Evolutionary conservation across 2,329 filamentous ascomycete genomes (phyloP).

Genomic region (Aureobasidium sp.): DNA sequence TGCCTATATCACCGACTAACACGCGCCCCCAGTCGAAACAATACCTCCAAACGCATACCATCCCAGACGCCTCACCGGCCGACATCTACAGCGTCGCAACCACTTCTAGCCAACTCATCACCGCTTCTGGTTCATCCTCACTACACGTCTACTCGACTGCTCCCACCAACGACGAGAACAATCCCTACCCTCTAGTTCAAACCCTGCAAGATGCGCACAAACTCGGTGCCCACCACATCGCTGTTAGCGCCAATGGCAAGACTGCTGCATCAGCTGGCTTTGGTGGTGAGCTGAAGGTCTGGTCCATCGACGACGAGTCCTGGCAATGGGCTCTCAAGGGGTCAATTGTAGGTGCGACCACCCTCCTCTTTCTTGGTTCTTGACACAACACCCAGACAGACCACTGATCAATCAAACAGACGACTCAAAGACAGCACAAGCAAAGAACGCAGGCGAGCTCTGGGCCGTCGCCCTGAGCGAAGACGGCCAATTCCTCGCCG

Average conservation of each 20-base stretch:
- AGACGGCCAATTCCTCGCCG: constrained; percentile 76
- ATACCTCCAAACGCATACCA: constrained; percentile 87
- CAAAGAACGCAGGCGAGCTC: constrained; percentile 52
- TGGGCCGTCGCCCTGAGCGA: constrained; percentile 85
- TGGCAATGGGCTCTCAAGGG: constrained; percentile 46
- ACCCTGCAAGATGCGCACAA: constrained; percentile 72
- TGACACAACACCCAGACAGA: neutral
- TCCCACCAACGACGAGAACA: constrained; percentile 33
- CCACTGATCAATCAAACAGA: constrained; percentile 24
- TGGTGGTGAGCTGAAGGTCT: constrained; percentile 78
- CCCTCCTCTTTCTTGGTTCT: neutral
- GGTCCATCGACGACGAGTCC: constrained; percentile 44
- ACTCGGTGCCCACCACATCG: constrained; percentile 85
- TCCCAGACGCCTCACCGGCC: constrained; percentile 53
- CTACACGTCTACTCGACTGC: constrained; percentile 65
- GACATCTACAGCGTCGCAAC: constrained; percentile 30
- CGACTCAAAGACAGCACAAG: constrained; percentile 36
- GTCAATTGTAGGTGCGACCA: constrained; percentile 34
- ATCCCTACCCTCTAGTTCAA: constrained; percentile 65
- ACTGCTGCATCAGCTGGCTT: constrained; percentile 80
- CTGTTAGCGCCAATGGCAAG: constrained; percentile 58
- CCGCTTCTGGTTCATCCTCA: constrained; percentile 73
- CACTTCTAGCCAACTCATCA: constrained; percentile 50
- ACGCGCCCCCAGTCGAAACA: constrained; percentile 70
- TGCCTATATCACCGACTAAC: neutral